Percentiles rank a stretch among this genome's conserved stretches.
Evolutionary conservation across 495 filamentous ascomycete species (phyloP).

Genomic region (Hyaloscypha variabilis): DNA sequence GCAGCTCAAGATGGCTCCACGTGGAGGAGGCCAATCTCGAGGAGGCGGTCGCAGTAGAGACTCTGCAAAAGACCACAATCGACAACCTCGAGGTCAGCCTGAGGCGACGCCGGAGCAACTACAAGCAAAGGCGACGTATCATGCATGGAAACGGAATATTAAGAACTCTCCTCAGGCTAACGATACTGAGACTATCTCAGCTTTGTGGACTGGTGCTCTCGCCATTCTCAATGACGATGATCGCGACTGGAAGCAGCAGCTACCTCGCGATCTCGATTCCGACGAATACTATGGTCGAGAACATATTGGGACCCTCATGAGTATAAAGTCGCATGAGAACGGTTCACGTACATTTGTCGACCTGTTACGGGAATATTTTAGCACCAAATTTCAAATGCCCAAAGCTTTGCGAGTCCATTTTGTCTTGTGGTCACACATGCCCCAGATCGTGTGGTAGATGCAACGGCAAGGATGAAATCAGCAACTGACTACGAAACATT

Average conservation of each 20-base stretch:
- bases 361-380: too few species aligned
- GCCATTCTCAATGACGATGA: neutral
- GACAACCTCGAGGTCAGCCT: neutral
- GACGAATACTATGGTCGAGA: neutral
- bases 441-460: too few species aligned
- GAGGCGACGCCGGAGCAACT: neutral
- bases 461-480: too few species aligned
- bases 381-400: too few species aligned
- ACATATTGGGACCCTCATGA: neutral
- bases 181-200: neutral
- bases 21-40: too few species aligned
- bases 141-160: neutral
- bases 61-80: neutral
- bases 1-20: too few species aligned
- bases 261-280: neutral
- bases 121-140: neutral
- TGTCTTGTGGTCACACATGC: too few species aligned
- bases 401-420: too few species aligned
- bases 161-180: neutral
- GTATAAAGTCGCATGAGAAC: neutral
- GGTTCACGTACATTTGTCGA: neutral
- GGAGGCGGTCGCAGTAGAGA: neutral
- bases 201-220: neutral
- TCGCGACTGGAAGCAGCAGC: neutral
- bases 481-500: too few species aligned